These are phyloP conservation scores for Hemisphaericaspora subhashii DNA, from an alignment of 1,139 yeast genomes.

Conservation along the genomic window DNA sequence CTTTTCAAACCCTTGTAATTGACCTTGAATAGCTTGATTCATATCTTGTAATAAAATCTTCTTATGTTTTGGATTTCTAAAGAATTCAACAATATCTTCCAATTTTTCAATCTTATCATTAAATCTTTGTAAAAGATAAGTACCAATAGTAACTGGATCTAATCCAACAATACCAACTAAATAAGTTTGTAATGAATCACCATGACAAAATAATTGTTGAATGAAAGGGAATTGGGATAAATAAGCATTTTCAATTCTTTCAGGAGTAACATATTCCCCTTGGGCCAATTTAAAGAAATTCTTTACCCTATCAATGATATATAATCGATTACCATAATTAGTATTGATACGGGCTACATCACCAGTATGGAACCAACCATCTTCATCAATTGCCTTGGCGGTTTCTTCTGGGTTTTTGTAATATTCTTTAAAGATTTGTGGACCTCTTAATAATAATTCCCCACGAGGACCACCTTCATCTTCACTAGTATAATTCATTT, in stretches of 20 bases:
- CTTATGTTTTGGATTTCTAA: conserved; percentile 31
- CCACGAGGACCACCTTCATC: conserved; percentile 43
- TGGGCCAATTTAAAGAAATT: conserved; percentile 46
- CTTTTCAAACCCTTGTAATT: conserved; percentile 56
- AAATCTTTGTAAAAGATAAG: conserved; percentile 20
- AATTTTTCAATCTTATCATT: conserved; percentile 17
- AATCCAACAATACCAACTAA: conserved; percentile 68
- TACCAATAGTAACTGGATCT: conserved; percentile 23
- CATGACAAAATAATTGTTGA: conserved; percentile 47
- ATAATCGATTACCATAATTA: conserved; percentile 21
- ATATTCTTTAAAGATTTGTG: conserved; percentile 38
- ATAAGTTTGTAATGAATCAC: conserved; percentile 60
- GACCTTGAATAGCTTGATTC: conserved; percentile 23
- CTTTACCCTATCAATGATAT: conserved; percentile 43
- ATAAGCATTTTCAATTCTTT: conserved; percentile 40
- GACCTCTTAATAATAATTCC: conserved; percentile 41
- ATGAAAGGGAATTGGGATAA: conserved; percentile 33
- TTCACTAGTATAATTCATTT: conserved; percentile 33
- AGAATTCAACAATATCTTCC: conserved; percentile 28
- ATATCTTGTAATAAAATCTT: conserved; percentile 27
- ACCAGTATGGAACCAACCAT: conserved; percentile 51
- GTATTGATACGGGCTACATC: conserved; percentile 36
- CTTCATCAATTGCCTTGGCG: conserved; percentile 48
- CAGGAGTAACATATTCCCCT: conserved; percentile 48
- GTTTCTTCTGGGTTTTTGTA: conserved; percentile 43